Base-by-base conservation (phyloP, 495 filamentous ascomycete species). In the Neurospora sp. region DNA sequence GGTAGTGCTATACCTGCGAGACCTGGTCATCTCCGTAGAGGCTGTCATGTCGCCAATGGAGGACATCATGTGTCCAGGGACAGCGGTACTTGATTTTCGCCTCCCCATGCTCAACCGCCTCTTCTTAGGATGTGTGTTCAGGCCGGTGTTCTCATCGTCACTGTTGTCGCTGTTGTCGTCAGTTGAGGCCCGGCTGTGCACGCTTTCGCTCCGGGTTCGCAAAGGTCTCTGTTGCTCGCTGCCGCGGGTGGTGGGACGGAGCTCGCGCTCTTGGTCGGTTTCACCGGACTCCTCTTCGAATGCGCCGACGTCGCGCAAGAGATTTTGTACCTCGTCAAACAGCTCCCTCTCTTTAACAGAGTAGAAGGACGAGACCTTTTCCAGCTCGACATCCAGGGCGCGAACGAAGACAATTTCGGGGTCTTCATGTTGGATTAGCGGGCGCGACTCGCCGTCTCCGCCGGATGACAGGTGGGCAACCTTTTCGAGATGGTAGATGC, bases 401-500 rank as follows among this genome's bases (percentile, higher is more conserved):
- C 90, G 89, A 70, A 85, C 85, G 77, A 98, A 99, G 73, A 93
- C 84, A 18, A 85, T 82, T 81, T 98, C 94, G 39, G 93, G 89
- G 76, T 97, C 90, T 70, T 88, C 82, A 46, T 81, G 82, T 62
- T 87, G 88, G 71, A 99, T 90, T 31, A 98, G 87, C 4, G 96
- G 95, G 14, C 94, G 92, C 16, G 90, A 90, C 84, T 99, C 96
- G 72, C 89, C 87, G 82, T 98, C 96, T 42, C 84, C 80, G 11
- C 79, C 73, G 12, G 77, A 81, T 75, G 82, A 82, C 78, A 86
- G 90, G 76, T 91, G 86, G 75, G 88, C 85, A 76, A 83, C 87
- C 85, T 97, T 96, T 83, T 99, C 96, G 75, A 99, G 90, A 37
- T 90, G 88, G 84, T 97, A 99, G 76, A 99, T 98, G 74, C 95